A percentile compares a stretch with the other conserved stretches of the same genome.
Conservation (phyloP, 352 stramenopile species). For the Phytophthora hybrid region DNA sequence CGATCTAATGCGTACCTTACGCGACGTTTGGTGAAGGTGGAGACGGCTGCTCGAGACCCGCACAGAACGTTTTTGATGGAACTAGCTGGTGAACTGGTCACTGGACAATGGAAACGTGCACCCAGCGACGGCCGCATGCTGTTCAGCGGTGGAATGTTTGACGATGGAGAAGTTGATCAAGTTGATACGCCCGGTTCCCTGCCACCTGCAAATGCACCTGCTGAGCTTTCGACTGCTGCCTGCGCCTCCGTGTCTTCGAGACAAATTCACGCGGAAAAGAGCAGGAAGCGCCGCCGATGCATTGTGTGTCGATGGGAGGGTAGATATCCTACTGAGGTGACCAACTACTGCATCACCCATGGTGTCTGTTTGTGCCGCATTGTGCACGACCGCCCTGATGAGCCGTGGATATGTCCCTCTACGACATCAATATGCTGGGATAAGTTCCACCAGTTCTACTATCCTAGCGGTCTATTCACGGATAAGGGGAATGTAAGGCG, state of each 20-base stretch:
- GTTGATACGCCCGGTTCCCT: constrained; percentile 1
- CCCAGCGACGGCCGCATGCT: constrained; percentile 7
- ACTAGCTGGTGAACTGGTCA: background rate
- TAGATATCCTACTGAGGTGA: constrained; percentile 15
- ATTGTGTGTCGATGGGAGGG: background rate
- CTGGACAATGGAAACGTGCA: constrained; percentile 1
- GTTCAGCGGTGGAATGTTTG: background rate
- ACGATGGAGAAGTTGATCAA: background rate
- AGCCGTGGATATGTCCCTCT: background rate
- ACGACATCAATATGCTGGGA: constrained; percentile 11
- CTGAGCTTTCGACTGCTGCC: background rate
- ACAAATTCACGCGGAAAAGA: constrained; percentile 13
- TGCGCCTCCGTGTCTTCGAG: constrained; percentile 2
- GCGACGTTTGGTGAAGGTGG: too few relatives aligned
- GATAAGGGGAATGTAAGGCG: constrained; percentile 1
- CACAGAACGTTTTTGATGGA: too few relatives aligned
- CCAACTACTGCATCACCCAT: constrained; percentile 4
- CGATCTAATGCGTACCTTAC: too few relatives aligned
- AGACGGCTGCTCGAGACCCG: too few relatives aligned
- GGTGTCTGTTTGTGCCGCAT: background rate
- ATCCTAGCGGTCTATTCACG: background rate
- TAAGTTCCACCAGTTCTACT: constrained; percentile 15
- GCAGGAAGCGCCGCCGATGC: constrained; percentile 1
- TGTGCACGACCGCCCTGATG: background rate
- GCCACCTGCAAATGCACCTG: background rate